Conservation (phyloP, 2,329 filamentous ascomycete genomes). For the Talaromyces funiculosus region DNA sequence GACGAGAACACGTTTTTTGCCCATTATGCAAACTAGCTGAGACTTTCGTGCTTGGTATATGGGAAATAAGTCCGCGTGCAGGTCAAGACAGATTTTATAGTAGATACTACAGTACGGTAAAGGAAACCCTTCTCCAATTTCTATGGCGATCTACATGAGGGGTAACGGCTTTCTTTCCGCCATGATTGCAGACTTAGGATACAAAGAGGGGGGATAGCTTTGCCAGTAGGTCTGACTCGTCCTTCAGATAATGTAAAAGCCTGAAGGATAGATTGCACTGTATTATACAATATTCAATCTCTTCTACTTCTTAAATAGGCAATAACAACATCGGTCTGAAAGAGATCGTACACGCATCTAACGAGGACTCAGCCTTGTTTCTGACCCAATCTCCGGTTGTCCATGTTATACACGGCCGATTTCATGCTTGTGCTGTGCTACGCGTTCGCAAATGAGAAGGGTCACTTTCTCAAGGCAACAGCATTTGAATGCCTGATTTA, state of each 20-base stretch:
- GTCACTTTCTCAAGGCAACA: slow-evolving; percentile 1
- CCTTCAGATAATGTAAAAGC: neutral
- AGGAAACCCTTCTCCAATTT: neutral
- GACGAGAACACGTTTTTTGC: slow-evolving; percentile 49
- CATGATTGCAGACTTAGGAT: neutral
- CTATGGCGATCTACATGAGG: neutral
- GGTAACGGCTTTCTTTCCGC: neutral
- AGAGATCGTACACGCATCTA: neutral
- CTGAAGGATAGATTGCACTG: neutral
- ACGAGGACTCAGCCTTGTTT: neutral
- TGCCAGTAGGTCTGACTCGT: neutral
- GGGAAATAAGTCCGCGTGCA: neutral
- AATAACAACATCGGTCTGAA: neutral
- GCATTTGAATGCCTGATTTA: neutral
- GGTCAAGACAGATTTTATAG: neutral
- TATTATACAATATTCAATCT: neutral
- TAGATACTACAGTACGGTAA: neutral
- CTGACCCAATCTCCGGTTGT: neutral
- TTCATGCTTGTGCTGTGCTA: neutral
- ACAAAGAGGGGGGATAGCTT: neutral
- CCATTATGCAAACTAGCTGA: slow-evolving; percentile 18
- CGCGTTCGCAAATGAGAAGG: neutral
- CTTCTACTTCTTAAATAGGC: neutral
- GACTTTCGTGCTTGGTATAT: neutral
- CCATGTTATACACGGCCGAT: neutral